Percentiles rank a stretch among this genome's conserved stretches.
phyloP scores from a whole-genome alignment of 257 asterid genomes.

The Prunella vulgaris region DNA sequence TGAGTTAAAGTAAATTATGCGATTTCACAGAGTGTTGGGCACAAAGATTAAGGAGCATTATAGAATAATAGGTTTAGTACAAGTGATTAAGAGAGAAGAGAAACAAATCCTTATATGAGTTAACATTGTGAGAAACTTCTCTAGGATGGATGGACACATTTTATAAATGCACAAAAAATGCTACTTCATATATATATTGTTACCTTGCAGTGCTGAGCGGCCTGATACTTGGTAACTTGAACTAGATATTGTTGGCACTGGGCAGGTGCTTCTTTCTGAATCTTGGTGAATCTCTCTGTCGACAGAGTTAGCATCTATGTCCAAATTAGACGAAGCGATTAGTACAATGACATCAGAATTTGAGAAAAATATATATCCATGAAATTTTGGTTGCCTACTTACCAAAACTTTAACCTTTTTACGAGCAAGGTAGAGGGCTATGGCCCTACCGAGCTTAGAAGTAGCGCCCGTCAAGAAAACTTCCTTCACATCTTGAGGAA shows the following conservation, averaged over 20 bases:
- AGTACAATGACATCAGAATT: too few relatives aligned
- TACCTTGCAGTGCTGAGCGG: constrained; percentile 82
- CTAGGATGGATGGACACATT: too few relatives aligned
- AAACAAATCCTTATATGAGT: too few relatives aligned
- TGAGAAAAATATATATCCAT: not conserved
- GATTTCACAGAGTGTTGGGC: not conserved
- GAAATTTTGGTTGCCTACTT: constrained; percentile 13
- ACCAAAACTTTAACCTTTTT: constrained; percentile 69
- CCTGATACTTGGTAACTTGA: constrained; percentile 75
- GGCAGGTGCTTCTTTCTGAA: constrained; percentile 66
- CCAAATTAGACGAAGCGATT: not conserved
- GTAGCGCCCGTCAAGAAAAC: constrained; percentile 92
- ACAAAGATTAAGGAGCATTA: too few relatives aligned
- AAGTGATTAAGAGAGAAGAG: too few relatives aligned
- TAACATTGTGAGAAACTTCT: too few relatives aligned
- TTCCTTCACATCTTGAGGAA: constrained; percentile 65
- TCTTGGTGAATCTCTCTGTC: constrained; percentile 65
- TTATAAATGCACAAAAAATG: too few relatives aligned
- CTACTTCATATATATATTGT: too few relatives aligned
- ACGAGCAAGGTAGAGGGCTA: constrained; percentile 75
- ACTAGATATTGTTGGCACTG: constrained; percentile 59
- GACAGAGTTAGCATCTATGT: constrained; percentile 83
- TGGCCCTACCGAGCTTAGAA: constrained; percentile 89
- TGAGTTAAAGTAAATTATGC: not conserved
- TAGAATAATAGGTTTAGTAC: too few relatives aligned